phyloP scores from a whole-genome alignment of 768 basidiomycete genomes.

The Leccinum boreale region DNA sequence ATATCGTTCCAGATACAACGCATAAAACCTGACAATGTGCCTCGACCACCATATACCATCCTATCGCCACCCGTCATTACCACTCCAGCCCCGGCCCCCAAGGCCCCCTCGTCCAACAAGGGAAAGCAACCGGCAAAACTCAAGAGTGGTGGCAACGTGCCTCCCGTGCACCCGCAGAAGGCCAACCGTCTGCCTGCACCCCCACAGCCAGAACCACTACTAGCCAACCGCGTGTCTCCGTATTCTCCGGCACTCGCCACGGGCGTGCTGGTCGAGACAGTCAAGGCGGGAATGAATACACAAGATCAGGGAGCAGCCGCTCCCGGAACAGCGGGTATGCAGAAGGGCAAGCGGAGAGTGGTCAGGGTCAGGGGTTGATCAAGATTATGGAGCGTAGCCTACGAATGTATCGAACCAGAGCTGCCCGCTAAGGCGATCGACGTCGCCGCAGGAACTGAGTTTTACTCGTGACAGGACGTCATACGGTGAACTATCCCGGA shows the following conservation, averaged over 20 bases:
- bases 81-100: constrained; percentile 30
- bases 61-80: constrained; percentile 27
- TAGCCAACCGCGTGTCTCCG: constrained; percentile 71
- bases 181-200: constrained; percentile 59
- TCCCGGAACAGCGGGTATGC: constrained; percentile 31
- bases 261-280: constrained; percentile 76
- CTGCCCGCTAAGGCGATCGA: no score
- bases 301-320: constrained; percentile 45
- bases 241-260: constrained; percentile 77
- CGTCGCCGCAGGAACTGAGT: not conserved
- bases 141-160: constrained; percentile 38
- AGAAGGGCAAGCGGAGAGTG: constrained; percentile 81
- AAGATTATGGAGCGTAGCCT: not conserved
- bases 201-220: constrained; percentile 70
- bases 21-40: constrained; percentile 66
- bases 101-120: constrained; percentile 35
- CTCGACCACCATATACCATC: constrained; percentile 58
- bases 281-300: constrained; percentile 83
- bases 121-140: constrained; percentile 53
- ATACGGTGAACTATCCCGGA: no score
- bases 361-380: constrained; percentile 63
- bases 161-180: constrained; percentile 25
- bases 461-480: no score
- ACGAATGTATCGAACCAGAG: constrained; percentile 12
- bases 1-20: constrained; percentile 72